phyloP scores from a whole-genome alignment of 768 basidiomycete genomes.

The Brasilioporus rufonigricans region DNA sequence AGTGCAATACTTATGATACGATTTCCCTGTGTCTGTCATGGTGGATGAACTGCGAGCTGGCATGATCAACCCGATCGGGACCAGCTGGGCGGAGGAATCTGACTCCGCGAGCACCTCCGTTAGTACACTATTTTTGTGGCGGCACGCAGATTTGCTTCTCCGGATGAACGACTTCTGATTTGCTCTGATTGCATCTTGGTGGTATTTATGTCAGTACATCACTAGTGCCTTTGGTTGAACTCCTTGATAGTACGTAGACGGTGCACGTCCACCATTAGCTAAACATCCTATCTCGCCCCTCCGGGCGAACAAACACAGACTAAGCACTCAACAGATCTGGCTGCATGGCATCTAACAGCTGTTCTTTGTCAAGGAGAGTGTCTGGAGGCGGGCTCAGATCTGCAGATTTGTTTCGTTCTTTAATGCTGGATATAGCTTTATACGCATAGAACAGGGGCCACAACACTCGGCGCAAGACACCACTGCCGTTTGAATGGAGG shows the following conservation, averaged over 20 bases:
- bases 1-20: constrained; percentile 42
- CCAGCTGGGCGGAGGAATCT: background rate
- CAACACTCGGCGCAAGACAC: constrained; percentile 7
- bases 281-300: no score
- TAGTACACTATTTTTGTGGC: background rate
- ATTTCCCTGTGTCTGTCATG: constrained; percentile 38
- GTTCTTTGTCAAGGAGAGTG: background rate
- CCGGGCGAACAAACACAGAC: background rate
- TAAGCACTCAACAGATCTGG: background rate
- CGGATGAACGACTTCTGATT: background rate
- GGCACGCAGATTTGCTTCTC: no score
- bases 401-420: background rate
- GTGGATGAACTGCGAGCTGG: background rate
- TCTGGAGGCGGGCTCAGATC: background rate
- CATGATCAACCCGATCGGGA: background rate
- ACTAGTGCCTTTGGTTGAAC: background rate
- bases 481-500: constrained; percentile 10
- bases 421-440: background rate
- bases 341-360: background rate
- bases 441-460: constrained; percentile 25
- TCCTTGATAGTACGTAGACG: no score
- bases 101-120: background rate
- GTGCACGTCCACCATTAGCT: background rate
- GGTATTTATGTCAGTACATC: background rate
- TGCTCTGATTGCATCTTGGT: background rate